Evolutionary conservation across 2,329 filamentous ascomycete genomes (phyloP).

Genomic region (Diaporthe humulicola): DNA sequence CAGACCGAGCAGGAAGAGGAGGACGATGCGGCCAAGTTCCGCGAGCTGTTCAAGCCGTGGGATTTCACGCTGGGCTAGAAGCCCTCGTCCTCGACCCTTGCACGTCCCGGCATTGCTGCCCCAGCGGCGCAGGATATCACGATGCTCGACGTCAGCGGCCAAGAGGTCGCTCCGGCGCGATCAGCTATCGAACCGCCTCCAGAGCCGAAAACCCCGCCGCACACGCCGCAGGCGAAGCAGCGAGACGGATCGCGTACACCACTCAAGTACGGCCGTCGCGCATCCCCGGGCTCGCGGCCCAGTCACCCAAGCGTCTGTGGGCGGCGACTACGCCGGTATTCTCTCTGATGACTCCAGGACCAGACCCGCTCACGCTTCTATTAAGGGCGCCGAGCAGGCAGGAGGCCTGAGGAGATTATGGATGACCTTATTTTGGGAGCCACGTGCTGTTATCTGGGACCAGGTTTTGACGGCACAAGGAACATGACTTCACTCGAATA

Average conservation of each 20-base stretch:
- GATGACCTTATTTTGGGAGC: background rate
- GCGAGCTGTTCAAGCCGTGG: conserved; percentile 84
- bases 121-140: background rate
- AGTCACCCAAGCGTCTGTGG: conserved; percentile 26
- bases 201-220: background rate
- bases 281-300: background rate
- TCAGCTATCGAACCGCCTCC: background rate
- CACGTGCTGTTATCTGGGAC: conserved; percentile 12
- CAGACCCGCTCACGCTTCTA: background rate
- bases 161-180: background rate
- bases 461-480: background rate
- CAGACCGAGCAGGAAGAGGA: conserved; percentile 85
- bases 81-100: conserved; percentile 9
- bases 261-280: background rate
- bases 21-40: conserved; percentile 82
- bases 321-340: conserved; percentile 23
- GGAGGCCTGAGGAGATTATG: background rate
- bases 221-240: background rate
- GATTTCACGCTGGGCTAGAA: conserved; percentile 76
- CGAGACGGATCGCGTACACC: background rate
- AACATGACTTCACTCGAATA: conserved; percentile 4
- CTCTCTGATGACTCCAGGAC: background rate
- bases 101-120: background rate
- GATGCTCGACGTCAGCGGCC: conserved; percentile 14
- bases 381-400: background rate